Evolutionary conservation across 768 basidiomycete genomes (phyloP), one percentile per base, ranked within the genome.

Genomic region (Russula earlei): DNA sequence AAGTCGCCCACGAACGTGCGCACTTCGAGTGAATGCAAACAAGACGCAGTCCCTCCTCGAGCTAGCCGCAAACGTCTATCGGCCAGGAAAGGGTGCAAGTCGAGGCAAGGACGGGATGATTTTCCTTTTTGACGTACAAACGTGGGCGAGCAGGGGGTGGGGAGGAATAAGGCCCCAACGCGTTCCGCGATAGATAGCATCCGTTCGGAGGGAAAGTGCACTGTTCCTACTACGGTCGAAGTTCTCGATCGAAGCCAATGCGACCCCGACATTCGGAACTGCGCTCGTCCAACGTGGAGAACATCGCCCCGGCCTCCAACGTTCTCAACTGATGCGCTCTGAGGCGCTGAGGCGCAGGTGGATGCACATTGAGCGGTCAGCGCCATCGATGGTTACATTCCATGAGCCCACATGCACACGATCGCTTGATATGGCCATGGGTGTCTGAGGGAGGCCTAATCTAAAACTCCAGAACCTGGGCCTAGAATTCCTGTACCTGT

Each of bases 1-100:
- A 24, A 53, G 52, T 11, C 15, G n/a, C 20, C 25, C 5, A 54
- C 57, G 52, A 58, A 58, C 57, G 57, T 58, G 54, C 9, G 5
- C 6, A 2, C 27, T 5, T 17, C 40, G 2, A 20, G 12, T 2
- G 6, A 37, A 34, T 52, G 47, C 47, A 31, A 19, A 15, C n/a
- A n/a, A 12, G 40, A 47, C 27, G 31, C 15, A 6, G 31, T 4
- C 15, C 22, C 12, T 8, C 5, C 33, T 15, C 38, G 19, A 52
- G 2, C 24, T 14, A 20, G 22, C 2, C 10, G 29, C 29, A 31
- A 9, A 10, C 29, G 10, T 31, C 5, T 31, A 31, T 31, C 10
- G 29, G 1, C 29, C 29, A 31, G n/a, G n/a, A n/a, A n/a, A n/a
- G n/a, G n/a, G n/a, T 3, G 10, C 29, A 20, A n/a, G 27, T 27